phyloP scores from a whole-genome alignment of 352 stramenopile species.

The Phytophthora quininea region DNA sequence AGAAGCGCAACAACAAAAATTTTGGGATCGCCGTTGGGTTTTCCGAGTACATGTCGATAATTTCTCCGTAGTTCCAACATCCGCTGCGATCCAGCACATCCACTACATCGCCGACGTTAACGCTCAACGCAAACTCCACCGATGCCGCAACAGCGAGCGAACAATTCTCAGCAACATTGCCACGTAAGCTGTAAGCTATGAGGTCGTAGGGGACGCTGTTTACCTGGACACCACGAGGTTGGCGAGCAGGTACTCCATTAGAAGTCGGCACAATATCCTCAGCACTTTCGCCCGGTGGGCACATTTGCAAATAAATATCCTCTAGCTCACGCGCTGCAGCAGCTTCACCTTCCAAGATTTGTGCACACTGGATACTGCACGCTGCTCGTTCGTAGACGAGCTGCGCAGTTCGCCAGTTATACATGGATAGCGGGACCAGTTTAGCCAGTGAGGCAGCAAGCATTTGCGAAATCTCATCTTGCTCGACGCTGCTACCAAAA shows the following conservation, averaged over 20 bases:
- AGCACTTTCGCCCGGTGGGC: slow-evolving; percentile 28
- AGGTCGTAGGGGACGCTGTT: slow-evolving; percentile 53
- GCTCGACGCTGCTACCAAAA: slow-evolving; percentile 63
- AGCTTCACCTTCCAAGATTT: slow-evolving; percentile 56
- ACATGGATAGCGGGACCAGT: slow-evolving; percentile 64
- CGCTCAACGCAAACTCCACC: slow-evolving; percentile 66
- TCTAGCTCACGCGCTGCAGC: slow-evolving; percentile 54
- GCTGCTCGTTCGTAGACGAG: slow-evolving; percentile 61
- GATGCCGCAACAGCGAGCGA: slow-evolving; percentile 59
- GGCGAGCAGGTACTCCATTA: slow-evolving; percentile 16
- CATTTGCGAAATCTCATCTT: slow-evolving; percentile 76
- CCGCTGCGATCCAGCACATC: slow-evolving; percentile 82
- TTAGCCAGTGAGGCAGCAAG: slow-evolving; percentile 58
- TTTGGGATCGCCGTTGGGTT: slow-evolving; percentile 38
- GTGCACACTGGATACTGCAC: slow-evolving; percentile 55
- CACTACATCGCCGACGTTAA: slow-evolving; percentile 66
- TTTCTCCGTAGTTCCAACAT: slow-evolving; percentile 83
- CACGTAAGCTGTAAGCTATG: slow-evolving; percentile 52
- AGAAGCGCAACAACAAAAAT: slow-evolving; percentile 71
- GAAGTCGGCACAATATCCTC: slow-evolving; percentile 14
- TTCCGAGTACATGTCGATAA: slow-evolving; percentile 66
- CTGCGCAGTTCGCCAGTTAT: slow-evolving; percentile 76
- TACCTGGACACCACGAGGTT: slow-evolving; percentile 36
- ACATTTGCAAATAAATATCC: slow-evolving; percentile 61
- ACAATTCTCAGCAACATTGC: slow-evolving; percentile 39